phyloP scores from a whole-genome alignment of 192 early-diverging fungal genomes.

The Rhizophagus sp. region DNA sequence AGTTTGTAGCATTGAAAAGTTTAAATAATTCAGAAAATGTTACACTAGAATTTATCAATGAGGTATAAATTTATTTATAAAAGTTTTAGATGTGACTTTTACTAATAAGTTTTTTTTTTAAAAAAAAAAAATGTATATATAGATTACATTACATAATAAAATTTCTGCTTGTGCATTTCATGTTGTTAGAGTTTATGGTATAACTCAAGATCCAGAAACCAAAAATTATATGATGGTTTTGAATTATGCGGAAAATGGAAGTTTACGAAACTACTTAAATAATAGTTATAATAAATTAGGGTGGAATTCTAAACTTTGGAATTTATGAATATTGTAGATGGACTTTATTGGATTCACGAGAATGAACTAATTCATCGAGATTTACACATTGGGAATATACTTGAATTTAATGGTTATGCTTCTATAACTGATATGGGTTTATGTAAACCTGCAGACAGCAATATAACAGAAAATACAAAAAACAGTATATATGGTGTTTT shows the following conservation, averaged over 20 bases:
- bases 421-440: conserved; percentile 16
- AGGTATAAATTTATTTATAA: background rate
- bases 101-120: no score
- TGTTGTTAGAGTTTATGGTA: conserved; percentile 7
- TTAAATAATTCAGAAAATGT: background rate
- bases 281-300: background rate
- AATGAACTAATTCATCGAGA: background rate
- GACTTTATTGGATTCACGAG: background rate
- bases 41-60: background rate
- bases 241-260: background rate
- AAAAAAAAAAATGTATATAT: no score
- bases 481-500: conserved; percentile 5
- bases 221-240: conserved; percentile 9
- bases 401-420: background rate
- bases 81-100: background rate
- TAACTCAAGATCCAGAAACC: background rate
- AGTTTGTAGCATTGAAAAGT: background rate
- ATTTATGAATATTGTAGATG: background rate
- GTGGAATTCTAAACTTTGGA: background rate
- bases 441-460: background rate
- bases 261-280: background rate
- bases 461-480: background rate
- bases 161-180: no score
- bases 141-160: background rate
- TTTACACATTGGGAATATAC: conserved; percentile 21